Evolutionary conservation across 768 basidiomycete genomes (phyloP).

Genomic region (Hypholoma sublateritium): DNA sequence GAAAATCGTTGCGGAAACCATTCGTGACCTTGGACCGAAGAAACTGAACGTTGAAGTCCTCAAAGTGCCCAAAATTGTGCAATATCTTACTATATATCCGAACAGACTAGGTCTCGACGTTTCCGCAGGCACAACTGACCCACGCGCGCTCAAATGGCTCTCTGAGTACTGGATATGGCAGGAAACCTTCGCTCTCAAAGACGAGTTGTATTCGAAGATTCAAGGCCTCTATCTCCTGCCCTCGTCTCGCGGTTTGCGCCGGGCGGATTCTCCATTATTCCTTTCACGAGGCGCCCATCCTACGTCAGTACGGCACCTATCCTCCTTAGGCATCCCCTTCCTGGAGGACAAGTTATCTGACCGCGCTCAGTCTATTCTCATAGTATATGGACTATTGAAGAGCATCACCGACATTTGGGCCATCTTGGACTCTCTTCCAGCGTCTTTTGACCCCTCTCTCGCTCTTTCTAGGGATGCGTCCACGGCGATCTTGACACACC

Average conservation of each 20-base stretch:
- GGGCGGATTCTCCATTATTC: constrained; percentile 27
- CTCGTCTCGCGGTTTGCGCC: constrained; percentile 26
- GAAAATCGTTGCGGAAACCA: constrained; percentile 14
- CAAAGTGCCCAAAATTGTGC: constrained; percentile 21
- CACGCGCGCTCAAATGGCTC: constrained; percentile 31
- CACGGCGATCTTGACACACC: constrained; percentile 13
- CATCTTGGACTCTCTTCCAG: constrained; percentile 27
- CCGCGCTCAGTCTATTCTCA: constrained; percentile 19
- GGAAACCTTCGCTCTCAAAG: constrained; percentile 18
- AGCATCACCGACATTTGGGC: constrained; percentile 25
- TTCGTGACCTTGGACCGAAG: constrained; percentile 21
- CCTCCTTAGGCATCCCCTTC: constrained; percentile 31
- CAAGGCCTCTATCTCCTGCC: constrained; percentile 30
- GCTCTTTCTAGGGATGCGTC: constrained; percentile 5
- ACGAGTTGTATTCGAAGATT: constrained; percentile 23
- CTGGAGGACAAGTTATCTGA: constrained; percentile 25
- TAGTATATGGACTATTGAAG: constrained; percentile 17
- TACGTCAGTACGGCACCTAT: constrained; percentile 18
- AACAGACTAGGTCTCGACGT: constrained; percentile 23
- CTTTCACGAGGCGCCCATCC: constrained; percentile 21
- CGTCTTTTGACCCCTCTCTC: not conserved
- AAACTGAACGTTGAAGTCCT: constrained; percentile 33
- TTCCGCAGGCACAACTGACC: constrained; percentile 15
- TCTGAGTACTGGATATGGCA: constrained; percentile 46
- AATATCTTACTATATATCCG: constrained; percentile 28